Base-by-base conservation (phyloP, 2,329 filamentous ascomycete species). In the Aspergillus fumigatiaffinis region DNA sequence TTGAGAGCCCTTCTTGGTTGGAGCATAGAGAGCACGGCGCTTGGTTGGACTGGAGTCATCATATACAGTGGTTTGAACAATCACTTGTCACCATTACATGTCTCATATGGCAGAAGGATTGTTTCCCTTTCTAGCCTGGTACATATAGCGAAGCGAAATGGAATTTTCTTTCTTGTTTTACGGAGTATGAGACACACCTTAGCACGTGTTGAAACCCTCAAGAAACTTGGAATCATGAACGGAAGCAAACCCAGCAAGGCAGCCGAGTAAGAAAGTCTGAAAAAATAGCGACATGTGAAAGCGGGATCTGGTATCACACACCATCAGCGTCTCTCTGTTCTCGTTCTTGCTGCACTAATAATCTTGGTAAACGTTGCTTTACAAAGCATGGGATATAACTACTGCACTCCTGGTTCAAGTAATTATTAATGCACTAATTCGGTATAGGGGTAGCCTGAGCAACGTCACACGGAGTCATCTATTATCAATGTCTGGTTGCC, bases 21-120 rank as follows among this genome's bases (percentile, higher is more conserved):
- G 17, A 52, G 35, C 23, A 56, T 53, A 56, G 35, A 44, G 7
- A 42, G 42, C 35, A 44, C 29, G 28, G 52, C 21, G 44, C 14
- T 23, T 23, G 21, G 44, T 4, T 47, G 44, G 21, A 47, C 6
- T 46, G 32, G 14, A 17, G 32, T 23, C 21, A 9, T 23, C 42
- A 44, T 21, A 44, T 46, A 46, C 42, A 21, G 9, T 20, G 42
- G 32, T 38, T 21, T 44, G 41, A 47, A 38, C 26, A 38, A 47
- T 47, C 44, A 47, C 20, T 23, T 14, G 44, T 26, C 21, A 7
- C 1, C 25, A 17, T 47, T 26, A 14, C 44, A 14, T 47, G 44
- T 47, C 23, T 26, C 21, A 44, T 21, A 26, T 17, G 44, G 48
- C 54, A 53, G 41, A 42, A 56, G 50, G 50, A 61, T 14, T 12